Evolutionary conservation across 495 filamentous ascomycete genomes (phyloP).

Genomic region (Penicillium crystallinum): DNA sequence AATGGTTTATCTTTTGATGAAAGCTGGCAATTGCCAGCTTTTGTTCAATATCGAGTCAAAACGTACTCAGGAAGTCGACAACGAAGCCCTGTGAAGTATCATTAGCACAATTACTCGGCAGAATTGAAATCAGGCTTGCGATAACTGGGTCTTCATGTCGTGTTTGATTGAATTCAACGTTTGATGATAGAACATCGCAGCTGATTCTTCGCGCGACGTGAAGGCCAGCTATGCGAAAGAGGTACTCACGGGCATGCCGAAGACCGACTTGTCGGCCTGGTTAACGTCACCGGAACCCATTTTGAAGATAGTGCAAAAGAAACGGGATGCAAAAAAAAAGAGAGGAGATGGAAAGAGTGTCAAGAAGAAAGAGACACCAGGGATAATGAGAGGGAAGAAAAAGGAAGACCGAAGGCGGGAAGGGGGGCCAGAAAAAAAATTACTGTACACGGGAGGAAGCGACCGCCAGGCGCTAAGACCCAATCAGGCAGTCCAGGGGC

Average conservation of each 20-base stretch:
- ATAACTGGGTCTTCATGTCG: background rate
- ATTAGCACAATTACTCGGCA: slow-evolving; percentile 24
- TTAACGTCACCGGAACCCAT: slow-evolving; percentile 48
- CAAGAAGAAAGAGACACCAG: slow-evolving; percentile 36
- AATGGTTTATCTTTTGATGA: background rate
- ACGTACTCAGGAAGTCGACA: slow-evolving; percentile 98
- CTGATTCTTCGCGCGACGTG: background rate
- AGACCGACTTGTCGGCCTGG: slow-evolving; percentile 66
- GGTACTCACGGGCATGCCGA: slow-evolving; percentile 74
- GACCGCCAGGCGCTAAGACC: slow-evolving; percentile 33
- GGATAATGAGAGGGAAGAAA: slow-evolving; percentile 32
- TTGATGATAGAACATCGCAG: background rate
- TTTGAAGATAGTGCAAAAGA: slow-evolving; percentile 42
- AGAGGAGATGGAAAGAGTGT: slow-evolving; percentile 41
- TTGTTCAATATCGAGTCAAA: slow-evolving; percentile 4
- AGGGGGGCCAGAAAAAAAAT: slow-evolving; percentile 36
- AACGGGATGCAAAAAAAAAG: slow-evolving; percentile 32
- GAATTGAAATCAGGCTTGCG: background rate
- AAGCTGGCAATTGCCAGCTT: slow-evolving; percentile 1
- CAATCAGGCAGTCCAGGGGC: slow-evolving; percentile 20
- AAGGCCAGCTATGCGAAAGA: slow-evolving; percentile 5
- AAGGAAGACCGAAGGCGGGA: slow-evolving; percentile 32
- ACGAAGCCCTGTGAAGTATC: slow-evolving; percentile 52
- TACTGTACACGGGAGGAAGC: slow-evolving; percentile 40
- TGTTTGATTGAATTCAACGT: background rate